Base-by-base conservation (phyloP, 805 yeast genomes). In the Helenozyma rhizophorensis region DNA sequence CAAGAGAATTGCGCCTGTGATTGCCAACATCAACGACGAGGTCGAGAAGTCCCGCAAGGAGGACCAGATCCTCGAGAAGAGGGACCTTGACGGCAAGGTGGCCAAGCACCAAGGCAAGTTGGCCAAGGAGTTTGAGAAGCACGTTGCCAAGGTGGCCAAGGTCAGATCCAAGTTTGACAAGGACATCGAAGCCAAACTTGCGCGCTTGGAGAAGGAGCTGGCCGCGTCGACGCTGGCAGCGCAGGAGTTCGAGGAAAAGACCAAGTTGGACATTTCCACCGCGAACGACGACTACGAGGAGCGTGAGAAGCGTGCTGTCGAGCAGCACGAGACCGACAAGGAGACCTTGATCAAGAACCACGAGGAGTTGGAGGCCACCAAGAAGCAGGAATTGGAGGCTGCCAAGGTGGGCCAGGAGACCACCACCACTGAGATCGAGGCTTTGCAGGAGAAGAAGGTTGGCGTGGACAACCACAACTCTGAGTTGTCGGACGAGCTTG, bases 1-100 rank as follows among this genome's bases (percentile, higher is more conserved):
- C 24, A 61, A 60, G 42, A 64, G 80, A 43, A 76, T 75, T 23
- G 72, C 74, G 21, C 81, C 81, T 4, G 69, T 74, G 23, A 58
- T 75, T 48, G 62, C 68, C 27, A 61, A 55, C 42, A 74, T 75
- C 49, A 71, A 74, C 47, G 70, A 65, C 18, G 69, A 70, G 39
- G 80, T 74, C 28, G 56, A 53, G 29, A 60, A 63, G 42, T 61
- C 70, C 21, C 51, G 68, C 40, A 40, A 60, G 35, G 71, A 62
- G 40, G 78, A 72, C 48, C 59, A 62, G 45, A 54, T 67, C 50
- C 53, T 58, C 39, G 53, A 65, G 51, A 50, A 68, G 50, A 54
- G 60, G 34, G 58, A 53, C 23, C 58, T 68, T 32, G 63, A 58
- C 15, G 43, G 53, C 27, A 68, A 64, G 40, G 61, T 56, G 19